Percentiles rank a stretch among this genome's conserved stretches.
phyloP scores from a whole-genome alignment of 2,329 filamentous ascomycete species.

The Trichoderma gracile region DNA sequence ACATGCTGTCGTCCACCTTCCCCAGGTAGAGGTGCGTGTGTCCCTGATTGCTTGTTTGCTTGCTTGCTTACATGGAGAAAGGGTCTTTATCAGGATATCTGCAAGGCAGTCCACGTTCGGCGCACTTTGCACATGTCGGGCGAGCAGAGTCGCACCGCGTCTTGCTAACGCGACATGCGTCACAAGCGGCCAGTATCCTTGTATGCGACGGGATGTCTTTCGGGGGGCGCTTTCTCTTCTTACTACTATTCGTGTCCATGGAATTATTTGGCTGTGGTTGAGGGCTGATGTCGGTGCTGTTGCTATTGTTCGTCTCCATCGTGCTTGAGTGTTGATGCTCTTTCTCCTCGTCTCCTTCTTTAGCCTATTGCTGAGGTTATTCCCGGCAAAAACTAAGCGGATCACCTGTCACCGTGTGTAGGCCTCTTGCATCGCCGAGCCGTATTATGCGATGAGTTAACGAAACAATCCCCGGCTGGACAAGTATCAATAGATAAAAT shows the following conservation, averaged over 20 bases:
- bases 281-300: too few species aligned
- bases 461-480: too few species aligned
- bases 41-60: neutral
- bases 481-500: too few species aligned
- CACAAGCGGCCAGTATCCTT: constrained; percentile 8
- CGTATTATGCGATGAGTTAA: neutral
- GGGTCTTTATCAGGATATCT: constrained; percentile 16
- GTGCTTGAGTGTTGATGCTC: too few species aligned
- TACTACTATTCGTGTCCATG: constrained; percentile 1
- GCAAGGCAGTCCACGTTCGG: constrained; percentile 1
- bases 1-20: too few species aligned
- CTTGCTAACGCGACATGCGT: constrained; percentile 14
- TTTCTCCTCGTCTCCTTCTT: neutral
- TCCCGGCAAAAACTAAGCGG: neutral
- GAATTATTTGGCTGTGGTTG: neutral
- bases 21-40: too few species aligned
- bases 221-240: constrained; percentile 11
- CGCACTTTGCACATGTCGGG: constrained; percentile 12
- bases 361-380: neutral
- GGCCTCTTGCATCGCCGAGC: neutral
- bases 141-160: constrained; percentile 13
- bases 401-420: neutral
- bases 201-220: constrained; percentile 4
- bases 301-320: neutral
- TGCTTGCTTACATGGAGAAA: constrained; percentile 9